Evolutionary conservation across 495 filamentous ascomycete genomes (phyloP), one percentile per base, ranked within the genome.

Genomic region (Hyaloscypha variabilis): DNA sequence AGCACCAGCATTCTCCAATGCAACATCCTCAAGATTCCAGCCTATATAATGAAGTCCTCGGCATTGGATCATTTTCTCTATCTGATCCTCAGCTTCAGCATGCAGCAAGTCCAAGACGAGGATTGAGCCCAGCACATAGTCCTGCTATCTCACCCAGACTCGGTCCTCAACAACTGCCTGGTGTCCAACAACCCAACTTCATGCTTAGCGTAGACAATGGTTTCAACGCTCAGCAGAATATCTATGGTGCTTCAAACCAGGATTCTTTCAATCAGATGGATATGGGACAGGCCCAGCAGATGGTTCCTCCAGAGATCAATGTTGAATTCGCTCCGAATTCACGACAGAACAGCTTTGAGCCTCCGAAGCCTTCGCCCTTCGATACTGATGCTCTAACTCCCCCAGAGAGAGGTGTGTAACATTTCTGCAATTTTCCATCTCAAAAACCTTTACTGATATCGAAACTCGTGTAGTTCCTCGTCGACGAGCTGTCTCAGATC

Each of bases 241-340:
- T 83, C 63, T 93, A 84, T 79, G 83, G 75, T 36, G 78, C 65
- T 74, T 78, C 71, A 10, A 58, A 64, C 6, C 74, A 76, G 25
- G 88, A 91, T 69, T 76, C 81, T 19, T 90, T 89, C 70, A 86
- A 85, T 5, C 72, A 78, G 30, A 73, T 86, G 30, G 89, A 90
- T 53, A 85, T 90, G 69, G 86, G 86, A n/a, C 85, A 88, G 66
- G 85, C 86, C 11, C 88, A 89, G 39, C 87, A 91, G 67, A 91
- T 93, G 80, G 88, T 88, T 8, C 91, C 93, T 36, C 92, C 92
- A 0, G 91, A 93, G 50, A 97, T 99, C 74, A 95, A 93, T 71
- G 92, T 99, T 68, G 89, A 96, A 73, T 92, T 92, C 75, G 95
- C 94, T 6, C 94, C 94, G 25, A 78, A 81, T 21, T 85, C 92